A percentile compares a stretch with the other conserved stretches of the same genome.
phyloP scores from a whole-genome alignment of 805 yeast genomes.

The Yarrowia deformans region DNA sequence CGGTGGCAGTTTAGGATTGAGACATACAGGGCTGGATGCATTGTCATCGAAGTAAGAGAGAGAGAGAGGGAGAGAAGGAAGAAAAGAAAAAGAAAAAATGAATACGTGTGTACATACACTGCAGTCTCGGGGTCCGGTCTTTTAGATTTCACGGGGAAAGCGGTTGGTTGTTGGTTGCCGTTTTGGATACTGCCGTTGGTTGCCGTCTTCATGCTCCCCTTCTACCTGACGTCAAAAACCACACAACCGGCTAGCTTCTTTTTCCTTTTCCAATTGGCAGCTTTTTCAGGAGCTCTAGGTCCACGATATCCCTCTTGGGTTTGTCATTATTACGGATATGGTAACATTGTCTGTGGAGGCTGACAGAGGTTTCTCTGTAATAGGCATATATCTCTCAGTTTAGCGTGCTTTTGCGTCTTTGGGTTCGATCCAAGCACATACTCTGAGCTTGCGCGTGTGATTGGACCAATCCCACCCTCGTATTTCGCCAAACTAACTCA shows the following conservation, averaged over 20 bases:
- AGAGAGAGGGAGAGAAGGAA: too few species aligned
- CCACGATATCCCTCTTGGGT: neutral
- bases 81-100: neutral
- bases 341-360: conserved; percentile 13
- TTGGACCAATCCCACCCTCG: conserved; percentile 16
- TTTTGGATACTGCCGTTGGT: too few species aligned
- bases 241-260: too few species aligned
- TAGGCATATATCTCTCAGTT: conserved; percentile 4
- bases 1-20: conserved; percentile 11
- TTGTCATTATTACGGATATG: conserved; percentile 1
- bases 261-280: too few species aligned
- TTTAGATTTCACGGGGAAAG: neutral
- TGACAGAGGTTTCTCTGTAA: neutral
- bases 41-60: neutral
- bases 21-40: conserved; percentile 32
- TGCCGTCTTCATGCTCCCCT: too few species aligned
- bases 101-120: neutral
- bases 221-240: neutral
- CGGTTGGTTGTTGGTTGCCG: neutral
- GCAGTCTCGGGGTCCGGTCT: conserved; percentile 6
- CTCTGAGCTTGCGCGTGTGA: neutral
- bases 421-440: neutral
- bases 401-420: neutral
- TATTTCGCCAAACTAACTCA: conserved; percentile 14
- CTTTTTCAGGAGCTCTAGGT: neutral